Evolutionary conservation across 2,329 filamentous ascomycete genomes (phyloP), one percentile per base, ranked within the genome.

Genomic region (Claviceps capensis): DNA sequence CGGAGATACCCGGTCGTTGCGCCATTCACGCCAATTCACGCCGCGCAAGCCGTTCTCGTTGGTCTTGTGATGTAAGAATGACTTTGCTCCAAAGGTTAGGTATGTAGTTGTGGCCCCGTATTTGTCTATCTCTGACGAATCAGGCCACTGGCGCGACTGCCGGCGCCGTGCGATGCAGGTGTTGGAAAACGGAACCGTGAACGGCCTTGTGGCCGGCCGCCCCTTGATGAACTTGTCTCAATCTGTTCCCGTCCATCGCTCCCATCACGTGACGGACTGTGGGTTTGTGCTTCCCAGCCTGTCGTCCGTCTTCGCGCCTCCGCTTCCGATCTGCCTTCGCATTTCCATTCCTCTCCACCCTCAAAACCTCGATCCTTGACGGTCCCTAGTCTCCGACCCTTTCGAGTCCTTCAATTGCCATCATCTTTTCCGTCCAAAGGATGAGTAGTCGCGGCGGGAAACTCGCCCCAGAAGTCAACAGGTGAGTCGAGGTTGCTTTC

Each of bases 391-490:
- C 51, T 50, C 53, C 51, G 55, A 60, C 50, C 56, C 58, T 59
- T 59, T 57, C 61, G 60, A 64, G 59, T 62, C 60, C 59, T 57
- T 50, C 60, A 60, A 63, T 60, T 57, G 57, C 55, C 58, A 58
- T 54, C 57, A 60, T 55, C 30, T 13, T 47, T 62, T 66, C 63
- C 65, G 68, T 65, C 66, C 78, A 82, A 89, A 85, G 82, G 83
- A 95, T 95, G 88, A 94, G 85, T 88, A 94, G 84, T 88, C 86
- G 88, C 76, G 83, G 82, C 77, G 85, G 84, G 75, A 97, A 96
- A 82, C 86, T 97, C 80, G 90, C 90, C 76, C 90, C 93, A 74
- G 93, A 98, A 86, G 90, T 96, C 77, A 97, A 97, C 79, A 86
- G 89, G 89, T 94, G 56, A 63, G 62, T 63, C n/a, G 7, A 53